These are phyloP conservation scores for Stygiomarasmius scandens DNA, from an alignment of 1,284 basidiomycete species.

Conservation along the genomic window DNA sequence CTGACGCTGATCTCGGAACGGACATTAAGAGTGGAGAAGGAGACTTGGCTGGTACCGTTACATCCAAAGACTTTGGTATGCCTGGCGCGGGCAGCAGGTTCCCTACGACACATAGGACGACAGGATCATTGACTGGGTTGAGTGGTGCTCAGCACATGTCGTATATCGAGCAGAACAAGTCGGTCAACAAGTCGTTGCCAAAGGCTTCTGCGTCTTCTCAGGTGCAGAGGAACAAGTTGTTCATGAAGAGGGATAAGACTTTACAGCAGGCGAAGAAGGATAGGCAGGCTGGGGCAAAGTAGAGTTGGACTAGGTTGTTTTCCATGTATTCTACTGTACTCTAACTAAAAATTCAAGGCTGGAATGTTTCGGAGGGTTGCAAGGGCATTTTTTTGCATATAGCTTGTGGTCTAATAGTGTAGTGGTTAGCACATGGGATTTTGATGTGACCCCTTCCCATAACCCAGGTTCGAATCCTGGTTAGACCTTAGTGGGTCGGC, in stretches of 20 bases:
- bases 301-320: too few species aligned
- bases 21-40: constrained; percentile 80
- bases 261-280: constrained; percentile 48
- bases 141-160: constrained; percentile 90
- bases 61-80: constrained; percentile 72
- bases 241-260: constrained; percentile 79
- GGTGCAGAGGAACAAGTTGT: constrained; percentile 71
- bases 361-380: too few species aligned
- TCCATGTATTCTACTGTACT: too few species aligned
- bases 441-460: background rate
- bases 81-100: constrained; percentile 45
- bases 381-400: too few species aligned
- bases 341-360: too few species aligned
- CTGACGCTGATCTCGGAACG: constrained; percentile 85
- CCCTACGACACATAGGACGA: constrained; percentile 79
- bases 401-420: background rate
- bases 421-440: background rate
- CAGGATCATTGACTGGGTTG: constrained; percentile 82
- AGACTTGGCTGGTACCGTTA: constrained; percentile 79
- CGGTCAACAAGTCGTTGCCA: constrained; percentile 83
- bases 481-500: background rate
- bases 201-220: constrained; percentile 37
- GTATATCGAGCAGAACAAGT: constrained; percentile 91
- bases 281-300: constrained; percentile 11
- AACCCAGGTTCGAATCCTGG: background rate